phyloP scores from a whole-genome alignment of 140 eudicot genomes.

The Senecio squalidus region DNA sequence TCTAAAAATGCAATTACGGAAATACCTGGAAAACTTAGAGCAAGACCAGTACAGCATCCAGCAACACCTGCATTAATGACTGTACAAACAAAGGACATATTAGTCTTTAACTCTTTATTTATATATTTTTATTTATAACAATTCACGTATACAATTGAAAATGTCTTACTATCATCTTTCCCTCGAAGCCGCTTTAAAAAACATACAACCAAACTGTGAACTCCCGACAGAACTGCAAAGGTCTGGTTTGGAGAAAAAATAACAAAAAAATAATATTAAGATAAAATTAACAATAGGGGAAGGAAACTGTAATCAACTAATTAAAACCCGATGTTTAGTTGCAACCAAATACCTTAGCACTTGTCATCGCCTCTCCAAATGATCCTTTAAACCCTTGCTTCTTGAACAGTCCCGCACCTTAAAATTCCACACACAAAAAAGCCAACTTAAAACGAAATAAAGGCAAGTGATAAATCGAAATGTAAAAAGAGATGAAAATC shows the following conservation, averaged over 20 bases:
- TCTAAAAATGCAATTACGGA: background rate
- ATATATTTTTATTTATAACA: background rate
- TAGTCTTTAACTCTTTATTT: too few species aligned
- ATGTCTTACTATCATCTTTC: conserved; percentile 76
- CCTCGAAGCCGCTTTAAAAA: conserved; percentile 80
- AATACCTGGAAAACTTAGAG: conserved; percentile 90
- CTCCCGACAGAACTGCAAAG: conserved; percentile 92
- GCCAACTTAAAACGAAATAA: conserved; percentile 6
- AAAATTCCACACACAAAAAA: background rate
- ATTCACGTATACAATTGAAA: background rate
- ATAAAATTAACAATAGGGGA: background rate
- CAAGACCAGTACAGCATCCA: conserved; percentile 97
- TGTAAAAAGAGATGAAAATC: too few species aligned
- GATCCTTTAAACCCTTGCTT: conserved; percentile 84
- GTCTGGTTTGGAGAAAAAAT: conserved; percentile 39
- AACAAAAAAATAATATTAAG: background rate
- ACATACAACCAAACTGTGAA: conserved; percentile 84
- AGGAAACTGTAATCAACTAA: background rate
- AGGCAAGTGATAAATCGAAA: background rate
- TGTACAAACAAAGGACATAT: conserved; percentile 29
- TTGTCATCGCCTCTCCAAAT: conserved; percentile 69
- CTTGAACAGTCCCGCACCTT: conserved; percentile 80
- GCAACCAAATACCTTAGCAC: conserved; percentile 61
- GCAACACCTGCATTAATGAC: conserved; percentile 94
- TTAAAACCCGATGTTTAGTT: conserved; percentile 1